Evolutionary conservation across 2,329 filamentous ascomycete genomes (phyloP).

Genomic region (Penicillium sp.): DNA sequence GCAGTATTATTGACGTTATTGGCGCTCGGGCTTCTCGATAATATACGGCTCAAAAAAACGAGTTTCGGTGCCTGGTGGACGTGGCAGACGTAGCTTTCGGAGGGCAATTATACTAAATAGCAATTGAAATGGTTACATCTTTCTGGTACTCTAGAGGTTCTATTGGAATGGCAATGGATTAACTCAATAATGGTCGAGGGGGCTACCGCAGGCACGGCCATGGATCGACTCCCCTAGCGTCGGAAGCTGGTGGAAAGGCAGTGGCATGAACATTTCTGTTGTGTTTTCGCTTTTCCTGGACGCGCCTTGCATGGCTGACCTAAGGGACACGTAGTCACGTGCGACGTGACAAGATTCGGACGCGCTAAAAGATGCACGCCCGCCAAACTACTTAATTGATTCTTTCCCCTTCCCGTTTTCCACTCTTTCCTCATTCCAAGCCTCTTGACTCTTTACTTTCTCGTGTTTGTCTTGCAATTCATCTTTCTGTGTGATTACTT

Average conservation of each 20-base stretch:
- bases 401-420: conserved; percentile 32
- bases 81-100: neutral
- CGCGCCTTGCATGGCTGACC: conserved; percentile 23
- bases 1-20: neutral
- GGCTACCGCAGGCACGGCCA: conserved; percentile 19
- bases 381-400: conserved; percentile 31
- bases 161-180: neutral
- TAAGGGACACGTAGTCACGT: conserved; percentile 37
- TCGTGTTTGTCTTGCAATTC: neutral
- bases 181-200: conserved; percentile 10
- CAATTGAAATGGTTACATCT: neutral
- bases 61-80: neutral
- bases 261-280: conserved; percentile 24
- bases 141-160: neutral
- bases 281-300: conserved; percentile 1
- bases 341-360: conserved; percentile 39
- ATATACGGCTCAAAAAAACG: neutral
- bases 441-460: conserved; percentile 14
- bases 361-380: conserved; percentile 39
- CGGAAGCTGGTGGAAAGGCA: conserved; percentile 23
- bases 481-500: conserved; percentile 29
- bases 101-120: neutral
- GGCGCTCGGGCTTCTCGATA: neutral
- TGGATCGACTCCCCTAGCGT: conserved; percentile 25
- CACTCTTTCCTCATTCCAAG: conserved; percentile 30